A percentile compares a stretch with the other conserved stretches of the same genome.
These are phyloP conservation scores for Platanthera zijinensis DNA, from an alignment of 106 monocot genomes.

Conservation along the genomic window DNA sequence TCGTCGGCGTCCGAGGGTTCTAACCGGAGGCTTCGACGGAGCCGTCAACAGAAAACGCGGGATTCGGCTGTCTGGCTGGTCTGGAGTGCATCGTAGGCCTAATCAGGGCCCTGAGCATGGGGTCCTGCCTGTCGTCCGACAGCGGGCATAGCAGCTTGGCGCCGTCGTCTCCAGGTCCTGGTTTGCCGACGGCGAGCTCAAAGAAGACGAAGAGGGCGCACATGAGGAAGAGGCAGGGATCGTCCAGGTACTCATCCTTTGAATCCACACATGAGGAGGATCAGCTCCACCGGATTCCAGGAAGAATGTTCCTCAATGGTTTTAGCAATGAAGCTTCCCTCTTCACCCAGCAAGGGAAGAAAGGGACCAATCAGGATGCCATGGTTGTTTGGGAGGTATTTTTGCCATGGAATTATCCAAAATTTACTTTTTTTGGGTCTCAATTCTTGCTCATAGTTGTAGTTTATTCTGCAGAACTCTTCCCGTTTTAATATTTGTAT, in stretches of 20 bases:
- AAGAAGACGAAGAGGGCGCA: not conserved
- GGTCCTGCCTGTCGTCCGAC: slow-evolving; percentile 23
- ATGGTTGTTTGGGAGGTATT: slow-evolving; percentile 56
- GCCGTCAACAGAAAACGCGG: slow-evolving; percentile 1
- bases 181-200: not conserved
- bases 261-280: slow-evolving; percentile 4
- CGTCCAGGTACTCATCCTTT: not conserved
- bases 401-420: not conserved
- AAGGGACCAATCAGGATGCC: slow-evolving; percentile 59
- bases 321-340: slow-evolving; percentile 23
- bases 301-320: slow-evolving; percentile 35
- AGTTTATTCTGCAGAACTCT: not conserved
- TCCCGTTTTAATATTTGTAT: not conserved
- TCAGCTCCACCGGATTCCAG: slow-evolving; percentile 23
- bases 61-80: slow-evolving; percentile 15
- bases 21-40: slow-evolving; percentile 4
- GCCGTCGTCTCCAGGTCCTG: not conserved
- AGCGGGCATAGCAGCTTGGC: not conserved
- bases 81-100: slow-evolving; percentile 25
- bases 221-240: not conserved
- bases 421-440: not conserved
- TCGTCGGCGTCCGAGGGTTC: not conserved
- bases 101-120: slow-evolving; percentile 28
- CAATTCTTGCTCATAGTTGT: not conserved
- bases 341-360: slow-evolving; percentile 42